phyloP scores from a whole-genome alignment of 352 stramenopile genomes.

The Halophytophthora polymorphica region DNA sequence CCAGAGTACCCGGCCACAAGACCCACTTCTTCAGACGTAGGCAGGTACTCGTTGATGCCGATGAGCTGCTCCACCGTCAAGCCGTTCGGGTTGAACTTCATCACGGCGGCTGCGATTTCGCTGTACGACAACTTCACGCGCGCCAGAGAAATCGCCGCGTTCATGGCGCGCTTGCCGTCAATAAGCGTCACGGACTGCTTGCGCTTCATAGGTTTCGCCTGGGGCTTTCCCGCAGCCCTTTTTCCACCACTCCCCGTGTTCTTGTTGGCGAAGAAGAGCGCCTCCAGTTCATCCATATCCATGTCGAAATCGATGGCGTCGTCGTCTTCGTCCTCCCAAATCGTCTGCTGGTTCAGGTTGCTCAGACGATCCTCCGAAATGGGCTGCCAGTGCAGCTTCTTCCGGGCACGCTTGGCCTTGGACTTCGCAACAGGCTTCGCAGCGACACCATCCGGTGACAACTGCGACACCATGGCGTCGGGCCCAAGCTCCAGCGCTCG shows the following conservation, averaged over 20 bases:
- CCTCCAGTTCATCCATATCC: slow-evolving; percentile 87
- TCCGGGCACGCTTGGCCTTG: slow-evolving; percentile 46
- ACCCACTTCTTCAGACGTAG: slow-evolving; percentile 89
- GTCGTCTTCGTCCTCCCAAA: slow-evolving; percentile 80
- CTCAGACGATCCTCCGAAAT: slow-evolving; percentile 82
- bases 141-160: slow-evolving; percentile 95
- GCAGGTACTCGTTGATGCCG: slow-evolving; percentile 93
- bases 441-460: slow-evolving; percentile 11
- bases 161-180: slow-evolving; percentile 96
- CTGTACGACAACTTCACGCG: slow-evolving; percentile 92
- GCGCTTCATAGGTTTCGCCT: slow-evolving; percentile 49
- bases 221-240: slow-evolving; percentile 31
- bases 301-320: slow-evolving; percentile 69
- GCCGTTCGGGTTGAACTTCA: slow-evolving; percentile 58
- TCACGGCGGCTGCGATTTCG: slow-evolving; percentile 78
- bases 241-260: slow-evolving; percentile 38
- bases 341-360: slow-evolving; percentile 67
- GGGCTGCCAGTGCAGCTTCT: slow-evolving; percentile 89
- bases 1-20: slow-evolving; percentile 80
- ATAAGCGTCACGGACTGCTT: slow-evolving; percentile 90
- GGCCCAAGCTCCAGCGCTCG: slow-evolving; percentile 62
- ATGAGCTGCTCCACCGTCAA: slow-evolving; percentile 77
- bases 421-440: slow-evolving; percentile 4
- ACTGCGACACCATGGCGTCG: slow-evolving; percentile 45
- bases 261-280: slow-evolving; percentile 78